These are phyloP conservation scores for Aegilops bicornis DNA, from an alignment of 176 grass and related monocot species.

Conservation along the genomic window DNA sequence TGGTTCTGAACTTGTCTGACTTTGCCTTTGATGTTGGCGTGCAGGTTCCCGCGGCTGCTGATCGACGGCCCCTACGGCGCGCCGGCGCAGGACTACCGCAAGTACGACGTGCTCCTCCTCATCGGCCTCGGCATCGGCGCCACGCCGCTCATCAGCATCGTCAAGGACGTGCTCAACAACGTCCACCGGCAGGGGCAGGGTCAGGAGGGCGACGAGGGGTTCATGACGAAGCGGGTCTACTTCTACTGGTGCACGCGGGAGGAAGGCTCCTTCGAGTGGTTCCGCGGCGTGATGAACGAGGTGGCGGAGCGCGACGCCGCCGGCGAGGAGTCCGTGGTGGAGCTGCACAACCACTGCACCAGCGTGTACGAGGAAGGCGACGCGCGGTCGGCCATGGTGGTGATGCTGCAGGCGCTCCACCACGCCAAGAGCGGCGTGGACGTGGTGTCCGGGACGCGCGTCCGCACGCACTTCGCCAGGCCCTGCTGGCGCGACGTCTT, in stretches of 20 bases:
- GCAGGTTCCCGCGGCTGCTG: constrained; percentile 63
- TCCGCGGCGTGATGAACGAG: constrained; percentile 92
- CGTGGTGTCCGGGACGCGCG: constrained; percentile 81
- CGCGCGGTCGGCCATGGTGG: constrained; percentile 73
- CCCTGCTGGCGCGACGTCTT: constrained; percentile 81
- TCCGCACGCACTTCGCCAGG: constrained; percentile 79
- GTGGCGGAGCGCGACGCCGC: constrained; percentile 73
- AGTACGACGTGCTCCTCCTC: constrained; percentile 97
- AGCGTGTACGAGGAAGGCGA: constrained; percentile 91
- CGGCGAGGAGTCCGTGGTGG: constrained; percentile 47
- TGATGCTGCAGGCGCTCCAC: constrained; percentile 92
- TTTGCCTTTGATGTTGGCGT: not conserved
- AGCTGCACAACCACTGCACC: constrained; percentile 99
- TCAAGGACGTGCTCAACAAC: constrained; percentile 96
- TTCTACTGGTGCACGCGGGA: constrained; percentile 97
- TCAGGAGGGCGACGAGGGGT: not conserved
- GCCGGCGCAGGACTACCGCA: constrained; percentile 85
- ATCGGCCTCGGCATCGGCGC: constrained; percentile 97
- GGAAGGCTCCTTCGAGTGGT: constrained; percentile 93
- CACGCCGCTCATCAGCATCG: constrained; percentile 88
- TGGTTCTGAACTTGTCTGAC: not conserved
- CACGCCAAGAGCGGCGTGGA: constrained; percentile 93
- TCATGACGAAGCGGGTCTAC: constrained; percentile 80
- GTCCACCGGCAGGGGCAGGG: constrained; percentile 5
- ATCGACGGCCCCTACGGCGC: constrained; percentile 97